A percentile compares a stretch with the other conserved stretches of the same genome.
Evolutionary conservation across 1,139 yeast species (phyloP).

Genomic region (Geotrichum macrosporum): DNA sequence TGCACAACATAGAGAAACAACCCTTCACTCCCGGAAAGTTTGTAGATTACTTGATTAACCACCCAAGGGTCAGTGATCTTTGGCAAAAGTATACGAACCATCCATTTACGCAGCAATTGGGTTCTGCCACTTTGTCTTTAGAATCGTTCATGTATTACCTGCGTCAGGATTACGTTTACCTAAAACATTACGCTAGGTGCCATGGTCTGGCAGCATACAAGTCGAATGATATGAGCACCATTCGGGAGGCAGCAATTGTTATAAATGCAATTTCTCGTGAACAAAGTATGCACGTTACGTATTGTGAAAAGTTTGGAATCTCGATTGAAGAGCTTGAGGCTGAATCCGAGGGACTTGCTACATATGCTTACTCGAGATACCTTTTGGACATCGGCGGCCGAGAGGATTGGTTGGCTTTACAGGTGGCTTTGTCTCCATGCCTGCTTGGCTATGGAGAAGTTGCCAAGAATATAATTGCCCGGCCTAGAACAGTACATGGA

Average conservation of each 20-base stretch:
- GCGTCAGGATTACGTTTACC: conserved; percentile 67
- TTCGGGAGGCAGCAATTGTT: conserved; percentile 49
- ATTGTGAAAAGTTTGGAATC: conserved; percentile 48
- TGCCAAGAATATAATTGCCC: conserved; percentile 30
- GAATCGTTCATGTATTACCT: conserved; percentile 55
- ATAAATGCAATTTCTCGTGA: conserved; percentile 54
- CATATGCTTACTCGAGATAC: conserved; percentile 57
- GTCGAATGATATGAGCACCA: conserved; percentile 47
- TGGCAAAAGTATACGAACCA: conserved; percentile 64
- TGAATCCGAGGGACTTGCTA: conserved; percentile 55
- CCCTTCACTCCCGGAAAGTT: conserved; percentile 44
- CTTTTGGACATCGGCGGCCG: conserved; percentile 50
- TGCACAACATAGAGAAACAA: conserved; percentile 34
- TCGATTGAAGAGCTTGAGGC: conserved; percentile 45
- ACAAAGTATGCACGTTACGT: conserved; percentile 51
- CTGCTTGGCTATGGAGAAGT: conserved; percentile 67
- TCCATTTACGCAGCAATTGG: conserved; percentile 54
- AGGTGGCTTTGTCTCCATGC: conserved; percentile 72
- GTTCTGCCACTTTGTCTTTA: conserved; percentile 49
- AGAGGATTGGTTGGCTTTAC: conserved; percentile 60
- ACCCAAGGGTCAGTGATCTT: conserved; percentile 50
- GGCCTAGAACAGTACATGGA: conserved; percentile 18
- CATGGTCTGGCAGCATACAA: conserved; percentile 63
- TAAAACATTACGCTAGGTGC: conserved; percentile 63
- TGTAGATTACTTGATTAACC: conserved; percentile 50